phyloP scores from a whole-genome alignment of 2,329 filamentous ascomycete species.

The Ophiocordyceps camponoti-floridani region DNA sequence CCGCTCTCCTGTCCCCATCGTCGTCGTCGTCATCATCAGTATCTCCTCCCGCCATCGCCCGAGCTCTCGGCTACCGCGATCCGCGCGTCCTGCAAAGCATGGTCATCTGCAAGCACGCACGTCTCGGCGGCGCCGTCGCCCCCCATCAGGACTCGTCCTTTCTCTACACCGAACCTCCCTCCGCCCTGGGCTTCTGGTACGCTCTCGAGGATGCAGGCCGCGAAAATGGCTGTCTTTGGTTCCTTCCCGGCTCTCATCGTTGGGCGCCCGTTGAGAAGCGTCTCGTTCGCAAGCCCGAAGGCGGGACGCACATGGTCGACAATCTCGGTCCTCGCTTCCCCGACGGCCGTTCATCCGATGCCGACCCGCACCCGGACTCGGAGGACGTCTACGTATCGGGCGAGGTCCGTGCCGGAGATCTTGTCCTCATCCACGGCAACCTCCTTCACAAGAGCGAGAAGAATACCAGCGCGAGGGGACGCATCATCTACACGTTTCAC shows the following conservation, averaged over 20 bases:
- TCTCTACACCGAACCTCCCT: slow-evolving; percentile 74
- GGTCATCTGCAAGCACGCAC: slow-evolving; percentile 96
- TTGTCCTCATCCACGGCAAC: slow-evolving; percentile 93
- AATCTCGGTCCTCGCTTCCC: slow-evolving; percentile 53
- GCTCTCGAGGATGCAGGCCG: slow-evolving; percentile 80
- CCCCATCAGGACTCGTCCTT: slow-evolving; percentile 90
- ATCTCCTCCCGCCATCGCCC: slow-evolving; percentile 42
- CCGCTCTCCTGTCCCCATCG: slow-evolving; percentile 22
- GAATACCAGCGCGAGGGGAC: slow-evolving; percentile 69
- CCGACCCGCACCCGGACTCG: slow-evolving; percentile 7
- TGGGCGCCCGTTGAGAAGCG: slow-evolving; percentile 53
- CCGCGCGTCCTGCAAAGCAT: slow-evolving; percentile 78
- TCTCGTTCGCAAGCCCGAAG: slow-evolving; percentile 48
- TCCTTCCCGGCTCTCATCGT: slow-evolving; percentile 66
- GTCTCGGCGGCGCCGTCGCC: slow-evolving; percentile 82
- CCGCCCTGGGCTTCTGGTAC: slow-evolving; percentile 93
- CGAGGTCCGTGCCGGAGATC: slow-evolving; percentile 75
- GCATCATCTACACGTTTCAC: slow-evolving; percentile 96
- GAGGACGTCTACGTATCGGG: slow-evolving; percentile 50
- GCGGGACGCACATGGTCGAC: slow-evolving; percentile 51
- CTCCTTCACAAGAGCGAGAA: slow-evolving; percentile 89
- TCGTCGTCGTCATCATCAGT: background rate
- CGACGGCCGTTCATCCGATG: slow-evolving; percentile 15
- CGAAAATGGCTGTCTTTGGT: slow-evolving; percentile 78
- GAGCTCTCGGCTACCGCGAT: slow-evolving; percentile 54